Percentiles rank a stretch among this genome's conserved stretches.
Conservation (phyloP, 2,329 filamentous ascomycete genomes). For the Cytospora piceicola region DNA sequence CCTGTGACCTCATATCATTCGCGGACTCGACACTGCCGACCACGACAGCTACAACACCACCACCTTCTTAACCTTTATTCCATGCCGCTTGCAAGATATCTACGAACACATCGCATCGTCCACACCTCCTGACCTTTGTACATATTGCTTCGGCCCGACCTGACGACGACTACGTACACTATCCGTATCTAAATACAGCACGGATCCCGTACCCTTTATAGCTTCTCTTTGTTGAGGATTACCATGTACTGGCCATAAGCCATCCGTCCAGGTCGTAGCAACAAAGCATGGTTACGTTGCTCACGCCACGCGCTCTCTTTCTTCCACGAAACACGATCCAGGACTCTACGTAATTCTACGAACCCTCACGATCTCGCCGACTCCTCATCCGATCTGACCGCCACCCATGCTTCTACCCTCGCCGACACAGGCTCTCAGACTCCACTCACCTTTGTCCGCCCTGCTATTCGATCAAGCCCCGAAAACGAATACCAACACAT, state of each 20-base stretch:
- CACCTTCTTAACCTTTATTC: neutral
- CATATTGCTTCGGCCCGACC: neutral
- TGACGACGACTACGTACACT: neutral
- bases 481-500: neutral
- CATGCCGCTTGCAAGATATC: neutral
- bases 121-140: too few relatives aligned
- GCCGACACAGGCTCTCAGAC: neutral
- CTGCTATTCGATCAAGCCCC: neutral
- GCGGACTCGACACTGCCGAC: neutral
- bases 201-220: neutral
- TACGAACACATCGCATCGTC: neutral
- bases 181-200: neutral
- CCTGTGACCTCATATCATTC: neutral
- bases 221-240: neutral
- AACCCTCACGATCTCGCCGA: neutral
- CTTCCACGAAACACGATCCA: neutral
- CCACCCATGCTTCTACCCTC: neutral
- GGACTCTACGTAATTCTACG: neutral
- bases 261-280: neutral
- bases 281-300: neutral
- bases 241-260: neutral
- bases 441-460: neutral
- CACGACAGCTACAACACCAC: neutral
- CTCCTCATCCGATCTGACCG: neutral
- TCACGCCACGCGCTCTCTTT: neutral